Percentiles rank a stretch among this genome's conserved stretches.
phyloP scores from a whole-genome alignment of 2,329 filamentous ascomycete genomes.

The Keithomyces neogunnii region DNA sequence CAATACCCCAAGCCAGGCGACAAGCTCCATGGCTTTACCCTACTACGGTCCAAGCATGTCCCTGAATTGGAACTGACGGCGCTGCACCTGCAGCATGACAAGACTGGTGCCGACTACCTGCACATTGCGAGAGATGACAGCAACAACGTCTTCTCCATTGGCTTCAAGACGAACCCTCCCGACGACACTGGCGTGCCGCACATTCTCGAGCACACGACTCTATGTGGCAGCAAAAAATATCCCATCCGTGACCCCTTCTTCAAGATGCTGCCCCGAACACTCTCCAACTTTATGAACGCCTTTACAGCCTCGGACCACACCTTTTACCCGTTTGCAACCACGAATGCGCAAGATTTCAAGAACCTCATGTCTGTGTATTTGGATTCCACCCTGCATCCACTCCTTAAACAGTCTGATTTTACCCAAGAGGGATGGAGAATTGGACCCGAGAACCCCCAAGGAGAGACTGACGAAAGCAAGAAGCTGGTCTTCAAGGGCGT shows the following conservation, averaged over 20 bases:
- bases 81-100: constrained; percentile 83
- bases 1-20: constrained; percentile 73
- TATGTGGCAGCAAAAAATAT: constrained; percentile 91
- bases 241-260: constrained; percentile 99
- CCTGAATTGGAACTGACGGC: constrained; percentile 91
- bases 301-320: constrained; percentile 96
- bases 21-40: constrained; percentile 86
- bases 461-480: constrained; percentile 48
- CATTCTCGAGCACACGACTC: constrained; percentile 93
- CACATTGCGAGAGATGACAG: constrained; percentile 91
- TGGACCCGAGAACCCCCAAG: constrained; percentile 77
- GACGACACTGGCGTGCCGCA: constrained; percentile 95
- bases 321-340: constrained; percentile 95
- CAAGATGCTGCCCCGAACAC: constrained; percentile 95
- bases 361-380: constrained; percentile 96
- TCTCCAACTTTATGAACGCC: constrained; percentile 99
- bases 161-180: constrained; percentile 97
- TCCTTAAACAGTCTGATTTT: constrained; percentile 87
- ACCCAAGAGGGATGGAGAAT: constrained; percentile 95
- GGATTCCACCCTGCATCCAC: constrained; percentile 82
- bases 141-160: constrained; percentile 99
- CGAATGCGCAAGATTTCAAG: constrained; percentile 88
- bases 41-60: constrained; percentile 82
- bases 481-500: constrained; percentile 92
- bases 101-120: constrained; percentile 91